Evolutionary conservation across 495 filamentous ascomycete species (phyloP).

Genomic region (Glarea lozoyensis): DNA sequence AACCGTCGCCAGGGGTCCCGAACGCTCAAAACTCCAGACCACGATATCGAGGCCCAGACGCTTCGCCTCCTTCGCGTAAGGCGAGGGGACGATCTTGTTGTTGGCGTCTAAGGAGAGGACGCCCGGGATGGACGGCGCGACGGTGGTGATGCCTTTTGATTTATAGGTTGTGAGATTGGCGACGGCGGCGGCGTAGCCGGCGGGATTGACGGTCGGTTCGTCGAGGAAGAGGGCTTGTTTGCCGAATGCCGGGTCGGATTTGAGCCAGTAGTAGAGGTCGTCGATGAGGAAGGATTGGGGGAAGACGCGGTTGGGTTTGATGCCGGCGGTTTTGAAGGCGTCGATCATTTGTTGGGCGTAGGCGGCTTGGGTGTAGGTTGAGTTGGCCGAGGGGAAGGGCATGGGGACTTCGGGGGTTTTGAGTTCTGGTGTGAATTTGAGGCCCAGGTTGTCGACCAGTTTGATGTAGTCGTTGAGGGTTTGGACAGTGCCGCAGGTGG

Average conservation of each 20-base stretch:
- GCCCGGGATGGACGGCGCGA: slow-evolving; percentile 34
- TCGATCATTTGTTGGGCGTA: slow-evolving; percentile 52
- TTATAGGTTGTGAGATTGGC: slow-evolving; percentile 38
- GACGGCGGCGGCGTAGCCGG: slow-evolving; percentile 34
- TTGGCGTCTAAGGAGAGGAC: slow-evolving; percentile 27
- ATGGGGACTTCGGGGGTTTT: slow-evolving; percentile 50
- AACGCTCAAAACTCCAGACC: slow-evolving; percentile 55
- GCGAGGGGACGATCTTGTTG: slow-evolving; percentile 30
- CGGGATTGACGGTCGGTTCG: slow-evolving; percentile 38
- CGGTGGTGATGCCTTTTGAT: slow-evolving; percentile 31
- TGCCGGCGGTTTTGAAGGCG: slow-evolving; percentile 41
- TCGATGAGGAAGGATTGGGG: slow-evolving; percentile 50
- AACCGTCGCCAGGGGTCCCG: slow-evolving; percentile 40
- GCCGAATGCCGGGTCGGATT: slow-evolving; percentile 44
- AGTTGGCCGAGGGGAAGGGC: too few relatives aligned
- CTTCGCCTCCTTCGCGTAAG: slow-evolving; percentile 38
- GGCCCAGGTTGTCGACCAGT: slow-evolving; percentile 35
- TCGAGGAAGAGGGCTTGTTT: slow-evolving; percentile 51
- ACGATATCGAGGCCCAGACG: slow-evolving; percentile 46
- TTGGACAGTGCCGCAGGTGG: slow-evolving; percentile 43
- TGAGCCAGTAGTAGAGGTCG: slow-evolving; percentile 54
- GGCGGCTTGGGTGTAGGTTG: slow-evolving; percentile 48
- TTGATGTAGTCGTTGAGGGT: slow-evolving; percentile 44
- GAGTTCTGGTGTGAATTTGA: slow-evolving; percentile 50
- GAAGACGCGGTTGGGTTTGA: slow-evolving; percentile 47